A percentile compares a stretch with the other conserved stretches of the same genome.
These are phyloP conservation scores for Rubia yunnanensis DNA, from an alignment of 257 asterid genomes.

Conservation along the genomic window DNA sequence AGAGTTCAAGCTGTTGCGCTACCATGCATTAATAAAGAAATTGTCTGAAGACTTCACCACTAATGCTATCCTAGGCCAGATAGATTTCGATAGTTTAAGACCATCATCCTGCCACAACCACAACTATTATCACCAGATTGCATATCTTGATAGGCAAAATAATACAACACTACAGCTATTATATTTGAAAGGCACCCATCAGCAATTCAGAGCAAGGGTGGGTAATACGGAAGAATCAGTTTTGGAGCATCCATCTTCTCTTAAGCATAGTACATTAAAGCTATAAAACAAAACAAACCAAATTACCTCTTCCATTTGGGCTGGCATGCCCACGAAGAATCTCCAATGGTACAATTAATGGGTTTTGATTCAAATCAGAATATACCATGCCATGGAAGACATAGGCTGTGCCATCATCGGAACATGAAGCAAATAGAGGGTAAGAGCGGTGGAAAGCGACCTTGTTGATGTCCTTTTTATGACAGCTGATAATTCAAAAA, in stretches of 20 bases:
- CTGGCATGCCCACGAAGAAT: slow-evolving; percentile 81
- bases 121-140: neutral
- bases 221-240: neutral
- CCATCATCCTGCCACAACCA: neutral
- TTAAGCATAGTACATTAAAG: neutral
- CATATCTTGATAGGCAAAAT: neutral
- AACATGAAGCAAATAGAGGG: slow-evolving; percentile 85
- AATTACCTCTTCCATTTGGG: slow-evolving; percentile 73
- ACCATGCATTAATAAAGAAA: neutral
- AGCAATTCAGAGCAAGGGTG: neutral
- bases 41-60: neutral
- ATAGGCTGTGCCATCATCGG: slow-evolving; percentile 86
- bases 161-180: neutral
- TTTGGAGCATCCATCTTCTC: neutral
- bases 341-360: slow-evolving; percentile 75
- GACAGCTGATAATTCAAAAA: slow-evolving; percentile 47
- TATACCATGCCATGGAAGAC: slow-evolving; percentile 92
- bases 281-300: neutral
- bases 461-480: slow-evolving; percentile 62
- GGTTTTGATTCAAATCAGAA: slow-evolving; percentile 86
- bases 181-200: neutral
- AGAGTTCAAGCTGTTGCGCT: neutral
- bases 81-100: neutral
- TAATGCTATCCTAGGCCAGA: neutral
- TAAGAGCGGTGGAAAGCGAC: slow-evolving; percentile 85